These are phyloP conservation scores for Neurospora sp. DNA, from an alignment of 495 filamentous ascomycete species.

Conservation along the genomic window DNA sequence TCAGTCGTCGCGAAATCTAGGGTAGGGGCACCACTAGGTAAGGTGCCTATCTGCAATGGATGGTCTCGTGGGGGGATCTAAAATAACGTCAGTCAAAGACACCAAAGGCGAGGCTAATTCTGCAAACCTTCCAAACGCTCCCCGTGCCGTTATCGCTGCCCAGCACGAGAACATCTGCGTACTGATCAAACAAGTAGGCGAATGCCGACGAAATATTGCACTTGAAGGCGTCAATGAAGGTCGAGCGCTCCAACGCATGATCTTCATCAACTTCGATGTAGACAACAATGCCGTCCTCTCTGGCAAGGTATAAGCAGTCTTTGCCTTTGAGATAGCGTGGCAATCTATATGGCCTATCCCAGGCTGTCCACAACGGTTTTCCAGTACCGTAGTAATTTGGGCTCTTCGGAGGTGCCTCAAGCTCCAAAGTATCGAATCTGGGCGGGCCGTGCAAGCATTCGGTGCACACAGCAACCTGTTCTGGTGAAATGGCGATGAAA, in stretches of 20 bases:
- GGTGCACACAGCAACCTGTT: slow-evolving; percentile 50
- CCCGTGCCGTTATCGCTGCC: slow-evolving; percentile 78
- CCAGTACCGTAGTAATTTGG: slow-evolving; percentile 28
- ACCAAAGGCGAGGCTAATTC: background rate
- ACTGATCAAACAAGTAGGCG: slow-evolving; percentile 39
- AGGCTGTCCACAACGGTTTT: slow-evolving; percentile 46
- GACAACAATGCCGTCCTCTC: slow-evolving; percentile 69
- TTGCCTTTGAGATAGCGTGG: slow-evolving; percentile 45
- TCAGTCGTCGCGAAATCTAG: slow-evolving; percentile 54
- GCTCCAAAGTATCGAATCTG: slow-evolving; percentile 27
- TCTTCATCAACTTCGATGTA: slow-evolving; percentile 54
- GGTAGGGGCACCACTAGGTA: slow-evolving; percentile 75
- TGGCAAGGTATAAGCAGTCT: slow-evolving; percentile 68
- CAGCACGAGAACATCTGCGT: slow-evolving; percentile 66
- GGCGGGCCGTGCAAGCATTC: slow-evolving; percentile 43
- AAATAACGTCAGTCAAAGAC: slow-evolving; percentile 9
- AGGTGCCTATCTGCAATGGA: slow-evolving; percentile 34
- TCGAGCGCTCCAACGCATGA: slow-evolving; percentile 35
- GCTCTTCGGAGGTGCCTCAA: slow-evolving; percentile 20
- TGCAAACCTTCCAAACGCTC: slow-evolving; percentile 58
- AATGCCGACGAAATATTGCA: slow-evolving; percentile 58
- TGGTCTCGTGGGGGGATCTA: slow-evolving; percentile 33
- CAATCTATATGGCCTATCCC: slow-evolving; percentile 62
- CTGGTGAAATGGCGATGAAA: slow-evolving; percentile 53
- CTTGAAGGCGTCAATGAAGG: slow-evolving; percentile 47